These are phyloP conservation scores for Pneumocystis wakefieldiae DNA, from an alignment of 1,139 yeast species.

Conservation along the genomic window DNA sequence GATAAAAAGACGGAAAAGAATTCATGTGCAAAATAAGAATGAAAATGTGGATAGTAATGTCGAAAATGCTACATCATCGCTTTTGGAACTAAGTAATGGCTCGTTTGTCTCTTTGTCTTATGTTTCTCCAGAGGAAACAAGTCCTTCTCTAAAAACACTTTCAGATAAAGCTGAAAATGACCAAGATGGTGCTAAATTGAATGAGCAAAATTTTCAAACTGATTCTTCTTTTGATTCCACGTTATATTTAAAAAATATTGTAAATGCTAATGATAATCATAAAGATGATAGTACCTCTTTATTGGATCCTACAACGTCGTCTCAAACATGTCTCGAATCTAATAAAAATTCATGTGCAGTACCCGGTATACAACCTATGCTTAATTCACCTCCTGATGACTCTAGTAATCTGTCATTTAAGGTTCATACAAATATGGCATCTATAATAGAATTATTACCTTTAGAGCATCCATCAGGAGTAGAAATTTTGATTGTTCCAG, in stretches of 20 bases:
- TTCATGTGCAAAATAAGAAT: not conserved
- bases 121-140: not conserved
- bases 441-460: not conserved
- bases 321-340: not conserved
- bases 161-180: not conserved
- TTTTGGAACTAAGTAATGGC: not conserved
- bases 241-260: not conserved
- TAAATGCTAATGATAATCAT: not conserved
- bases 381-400: not conserved
- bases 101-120: not conserved
- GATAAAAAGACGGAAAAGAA: constrained; percentile 57
- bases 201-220: not conserved
- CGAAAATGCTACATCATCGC: not conserved
- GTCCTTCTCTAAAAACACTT: not conserved
- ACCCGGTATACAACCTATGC: not conserved
- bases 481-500: not conserved
- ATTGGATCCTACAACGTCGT: not conserved
- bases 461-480: not conserved
- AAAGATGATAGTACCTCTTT: not conserved
- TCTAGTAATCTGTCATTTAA: not conserved
- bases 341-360: not conserved
- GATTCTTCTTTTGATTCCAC: not conserved
- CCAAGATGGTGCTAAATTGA: not conserved
- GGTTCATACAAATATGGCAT: not conserved
- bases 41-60: not conserved